Conservation (phyloP, 331 rosid genomes). For the Quercus tomentella region DNA sequence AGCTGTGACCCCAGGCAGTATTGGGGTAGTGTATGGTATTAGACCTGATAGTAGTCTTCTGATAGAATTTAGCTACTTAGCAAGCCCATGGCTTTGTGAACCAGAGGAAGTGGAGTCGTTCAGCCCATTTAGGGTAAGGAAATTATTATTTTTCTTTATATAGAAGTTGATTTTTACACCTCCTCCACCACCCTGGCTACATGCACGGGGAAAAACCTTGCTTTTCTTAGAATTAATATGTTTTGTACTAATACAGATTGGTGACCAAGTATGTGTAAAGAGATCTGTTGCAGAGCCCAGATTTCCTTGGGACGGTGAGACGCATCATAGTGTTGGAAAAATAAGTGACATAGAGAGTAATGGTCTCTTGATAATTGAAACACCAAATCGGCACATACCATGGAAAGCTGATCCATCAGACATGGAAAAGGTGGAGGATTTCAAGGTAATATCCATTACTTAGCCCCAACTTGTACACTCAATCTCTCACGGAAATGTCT, state of each 20-base stretch:
- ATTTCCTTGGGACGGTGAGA: slow-evolving; percentile 99
- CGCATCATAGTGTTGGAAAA: slow-evolving; percentile 96
- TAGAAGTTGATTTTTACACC: not conserved
- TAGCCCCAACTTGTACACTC: not conserved
- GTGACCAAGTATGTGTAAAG: slow-evolving; percentile 87
- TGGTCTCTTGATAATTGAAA: slow-evolving; percentile 85
- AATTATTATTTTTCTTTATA: slow-evolving; percentile 9
- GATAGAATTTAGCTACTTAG: slow-evolving; percentile 86
- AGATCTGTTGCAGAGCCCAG: slow-evolving; percentile 99
- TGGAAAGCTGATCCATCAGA: slow-evolving; percentile 99
- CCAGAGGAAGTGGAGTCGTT: slow-evolving; percentile 98
- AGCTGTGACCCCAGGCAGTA: slow-evolving; percentile 94
- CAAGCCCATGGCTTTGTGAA: slow-evolving; percentile 99
- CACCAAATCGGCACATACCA: slow-evolving; percentile 82
- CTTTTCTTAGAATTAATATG: slow-evolving; percentile 6
- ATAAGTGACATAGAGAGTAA: slow-evolving; percentile 96
- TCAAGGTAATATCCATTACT: slow-evolving; percentile 48
- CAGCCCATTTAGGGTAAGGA: slow-evolving; percentile 75
- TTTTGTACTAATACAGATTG: slow-evolving; percentile 58
- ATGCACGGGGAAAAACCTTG: not conserved
- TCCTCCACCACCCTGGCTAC: not conserved
- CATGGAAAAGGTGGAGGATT: slow-evolving; percentile 98
- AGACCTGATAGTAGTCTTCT: slow-evolving; percentile 95
- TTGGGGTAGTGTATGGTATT: slow-evolving; percentile 89
- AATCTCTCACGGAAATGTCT: not conserved